Evolutionary conservation across 768 basidiomycete species (phyloP).

Genomic region (Mycena crocata): DNA sequence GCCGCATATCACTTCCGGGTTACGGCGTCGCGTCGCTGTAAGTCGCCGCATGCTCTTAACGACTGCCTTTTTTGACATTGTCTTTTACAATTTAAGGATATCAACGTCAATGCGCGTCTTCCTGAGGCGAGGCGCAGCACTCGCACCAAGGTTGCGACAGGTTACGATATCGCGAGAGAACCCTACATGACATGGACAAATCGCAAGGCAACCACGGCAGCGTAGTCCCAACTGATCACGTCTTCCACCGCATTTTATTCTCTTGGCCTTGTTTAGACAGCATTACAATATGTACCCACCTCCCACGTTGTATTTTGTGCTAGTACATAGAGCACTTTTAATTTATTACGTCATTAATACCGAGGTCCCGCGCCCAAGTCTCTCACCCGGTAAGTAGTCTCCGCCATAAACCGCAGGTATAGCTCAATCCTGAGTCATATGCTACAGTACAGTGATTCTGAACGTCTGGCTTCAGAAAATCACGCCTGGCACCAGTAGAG

Average conservation of each 20-base stretch:
- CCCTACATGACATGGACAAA: slow-evolving; percentile 93
- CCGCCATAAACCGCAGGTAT: too few species aligned
- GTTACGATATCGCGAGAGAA: slow-evolving; percentile 76
- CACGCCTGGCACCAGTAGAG: too few species aligned
- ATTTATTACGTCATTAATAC: slow-evolving; percentile 26
- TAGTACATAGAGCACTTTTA: slow-evolving; percentile 24
- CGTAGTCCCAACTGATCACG: slow-evolving; percentile 43
- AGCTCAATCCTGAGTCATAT: too few species aligned
- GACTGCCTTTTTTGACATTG: slow-evolving; percentile 17
- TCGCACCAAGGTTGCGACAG: slow-evolving; percentile 69
- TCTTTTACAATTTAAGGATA: slow-evolving; percentile 60
- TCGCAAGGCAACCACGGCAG: slow-evolving; percentile 66
- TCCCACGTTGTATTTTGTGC: slow-evolving; percentile 8
- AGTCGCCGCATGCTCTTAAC: slow-evolving; percentile 41
- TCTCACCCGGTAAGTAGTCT: too few species aligned
- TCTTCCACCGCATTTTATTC: slow-evolving; percentile 19
- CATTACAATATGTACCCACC: slow-evolving; percentile 33
- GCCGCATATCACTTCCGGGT: slow-evolving; percentile 83
- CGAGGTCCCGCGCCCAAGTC: not conserved
- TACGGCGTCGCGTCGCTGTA: slow-evolving; percentile 81
- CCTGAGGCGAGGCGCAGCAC: slow-evolving; percentile 86
- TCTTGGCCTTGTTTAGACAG: slow-evolving; percentile 31
- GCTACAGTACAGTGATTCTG: too few species aligned
- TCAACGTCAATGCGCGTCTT: slow-evolving; percentile 74
- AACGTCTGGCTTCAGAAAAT: too few species aligned